Evolutionary conservation across 495 filamentous ascomycete genomes (phyloP).

Genomic region (Glarea lozoyensis): DNA sequence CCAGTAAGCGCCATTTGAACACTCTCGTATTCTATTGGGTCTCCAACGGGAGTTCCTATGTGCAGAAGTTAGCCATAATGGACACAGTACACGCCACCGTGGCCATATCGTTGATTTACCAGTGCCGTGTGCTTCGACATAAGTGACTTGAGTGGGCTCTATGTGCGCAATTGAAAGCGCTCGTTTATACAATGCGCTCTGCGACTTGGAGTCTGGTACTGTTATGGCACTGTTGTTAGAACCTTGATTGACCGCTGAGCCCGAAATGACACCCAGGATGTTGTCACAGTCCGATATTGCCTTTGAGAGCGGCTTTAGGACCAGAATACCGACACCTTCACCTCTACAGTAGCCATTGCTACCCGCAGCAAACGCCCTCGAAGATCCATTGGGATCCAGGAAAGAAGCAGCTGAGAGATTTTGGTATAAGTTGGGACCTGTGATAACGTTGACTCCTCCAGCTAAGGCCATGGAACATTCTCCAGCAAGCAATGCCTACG

Average conservation of each 20-base stretch:
- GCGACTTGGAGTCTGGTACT: slow-evolving; percentile 45
- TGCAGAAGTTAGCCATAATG: too few species aligned
- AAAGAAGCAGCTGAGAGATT: slow-evolving; percentile 26
- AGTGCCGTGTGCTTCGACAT: slow-evolving; percentile 35
- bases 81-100: too few species aligned
- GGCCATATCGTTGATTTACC: too few species aligned
- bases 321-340: slow-evolving; percentile 51
- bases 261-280: slow-evolving; percentile 53
- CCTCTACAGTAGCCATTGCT: slow-evolving; percentile 60
- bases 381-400: slow-evolving; percentile 32
- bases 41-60: slow-evolving; percentile 48
- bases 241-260: slow-evolving; percentile 49
- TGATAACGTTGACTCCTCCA: slow-evolving; percentile 6
- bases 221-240: slow-evolving; percentile 48
- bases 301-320: slow-evolving; percentile 51
- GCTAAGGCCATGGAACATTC: slow-evolving; percentile 31
- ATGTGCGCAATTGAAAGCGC: slow-evolving; percentile 28
- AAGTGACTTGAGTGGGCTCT: slow-evolving; percentile 33
- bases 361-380: slow-evolving; percentile 48
- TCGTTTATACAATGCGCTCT: slow-evolving; percentile 42
- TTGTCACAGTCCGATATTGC: slow-evolving; percentile 47
- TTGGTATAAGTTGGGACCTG: slow-evolving; percentile 12
- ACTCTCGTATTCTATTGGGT: slow-evolving; percentile 50
- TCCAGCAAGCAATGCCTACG: slow-evolving; percentile 56
- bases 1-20: slow-evolving; percentile 32